Evolutionary conservation across 768 basidiomycete species (phyloP), one percentile per base, ranked within the genome.

Genomic region (Russula abietina): DNA sequence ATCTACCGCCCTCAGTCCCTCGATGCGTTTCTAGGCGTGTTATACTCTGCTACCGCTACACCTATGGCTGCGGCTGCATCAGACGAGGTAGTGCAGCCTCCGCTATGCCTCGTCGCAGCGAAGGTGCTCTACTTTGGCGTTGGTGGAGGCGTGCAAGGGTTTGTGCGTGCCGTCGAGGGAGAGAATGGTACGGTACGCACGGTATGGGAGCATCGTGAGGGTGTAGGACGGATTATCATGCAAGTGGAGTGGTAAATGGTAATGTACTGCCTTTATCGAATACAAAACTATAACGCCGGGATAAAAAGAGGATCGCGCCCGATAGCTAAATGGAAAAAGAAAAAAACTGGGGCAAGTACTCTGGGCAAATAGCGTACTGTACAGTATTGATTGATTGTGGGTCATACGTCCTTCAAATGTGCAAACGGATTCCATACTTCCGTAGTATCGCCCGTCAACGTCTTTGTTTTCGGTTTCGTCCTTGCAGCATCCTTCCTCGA

Each of bases 81-180:
- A 22, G 32, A 52, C 17, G 55, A 51, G 22, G 49, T 4, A 19
- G 8, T 16, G 10, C 16, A 4, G 22, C 19, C 24, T 16, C 32
- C 72, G 65, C 50, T 79, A 7, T 91, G 88, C 67, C 81, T 97
- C 10, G 88, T 97, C 3, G 94, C 93, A 2, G 91, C 90, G 1
- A 98, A 98, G 73, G 81, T 93, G 16, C 74, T 98, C 22, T 98
- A 98, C 72, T 98, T 98, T 72, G 96, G 96, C 8, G 93, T 98
- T 4, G 95, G 94, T 1, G 95, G 96, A 0, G 91, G 94, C 8
- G 76, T 95, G 30, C 73, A 81, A 14, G 89, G 87, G 63, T 96
- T 96, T 68, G 72, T 83, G n/a, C 70, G 74, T 30, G 79, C 78
- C 7, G 81, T 93, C 2, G 58, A 56, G 54, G 74, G 80, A 63